phyloP scores from a whole-genome alignment of 2,329 filamentous ascomycete genomes.

The Cercospora berteroae region DNA sequence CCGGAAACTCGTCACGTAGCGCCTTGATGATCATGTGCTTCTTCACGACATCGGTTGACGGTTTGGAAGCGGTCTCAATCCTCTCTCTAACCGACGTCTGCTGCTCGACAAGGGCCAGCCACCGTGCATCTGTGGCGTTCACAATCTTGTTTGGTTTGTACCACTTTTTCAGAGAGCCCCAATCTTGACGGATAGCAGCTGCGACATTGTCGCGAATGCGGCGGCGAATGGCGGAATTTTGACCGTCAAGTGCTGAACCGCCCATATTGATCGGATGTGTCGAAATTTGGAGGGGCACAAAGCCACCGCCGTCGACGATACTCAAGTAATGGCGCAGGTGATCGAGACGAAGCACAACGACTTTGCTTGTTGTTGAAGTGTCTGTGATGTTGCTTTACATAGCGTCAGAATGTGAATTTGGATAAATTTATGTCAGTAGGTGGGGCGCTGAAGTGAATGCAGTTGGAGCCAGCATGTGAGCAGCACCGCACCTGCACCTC shows the following conservation, averaged over 20 bases:
- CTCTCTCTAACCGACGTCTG: conserved; percentile 5
- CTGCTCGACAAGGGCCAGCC: not conserved
- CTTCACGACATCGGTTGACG: not conserved
- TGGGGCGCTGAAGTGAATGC: not conserved
- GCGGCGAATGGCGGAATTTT: not conserved
- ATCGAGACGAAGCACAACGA: not conserved
- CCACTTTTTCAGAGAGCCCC: not conserved
- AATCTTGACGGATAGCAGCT: not conserved
- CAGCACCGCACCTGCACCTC: not conserved
- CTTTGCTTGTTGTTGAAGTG: not conserved
- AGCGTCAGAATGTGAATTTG: not conserved
- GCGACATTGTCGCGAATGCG: conserved; percentile 11
- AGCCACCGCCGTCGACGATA: not conserved
- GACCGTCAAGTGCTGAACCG: not conserved
- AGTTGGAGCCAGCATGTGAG: not conserved
- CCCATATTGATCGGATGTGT: not conserved
- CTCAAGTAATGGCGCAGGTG: not conserved
- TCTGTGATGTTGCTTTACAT: not conserved
- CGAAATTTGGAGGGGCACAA: not conserved
- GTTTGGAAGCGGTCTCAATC: conserved; percentile 1
- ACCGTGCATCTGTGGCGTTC: not conserved
- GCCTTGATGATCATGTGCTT: conserved; percentile 5
- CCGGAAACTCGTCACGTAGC: conserved; percentile 3
- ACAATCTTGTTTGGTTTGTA: not conserved
- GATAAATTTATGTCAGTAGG: not conserved